Evolutionary conservation across 768 basidiomycete species (phyloP), one percentile per base, ranked within the genome.

Genomic region (Tricholomella constricta): DNA sequence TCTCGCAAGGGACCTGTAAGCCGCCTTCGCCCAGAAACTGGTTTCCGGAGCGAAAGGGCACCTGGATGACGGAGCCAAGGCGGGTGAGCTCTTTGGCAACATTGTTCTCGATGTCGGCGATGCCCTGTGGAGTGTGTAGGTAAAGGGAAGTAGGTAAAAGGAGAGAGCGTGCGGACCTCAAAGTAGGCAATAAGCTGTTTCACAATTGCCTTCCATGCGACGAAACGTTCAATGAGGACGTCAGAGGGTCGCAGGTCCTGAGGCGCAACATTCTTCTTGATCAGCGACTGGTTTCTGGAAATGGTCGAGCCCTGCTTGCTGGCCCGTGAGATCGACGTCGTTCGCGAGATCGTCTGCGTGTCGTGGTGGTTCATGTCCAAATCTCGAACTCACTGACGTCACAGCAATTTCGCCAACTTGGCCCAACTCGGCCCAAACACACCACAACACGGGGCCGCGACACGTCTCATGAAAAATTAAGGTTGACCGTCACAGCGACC

Each of bases 21-120:
- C 97, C 96, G 11, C 91, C 92, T 69, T 98, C 94, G n/a, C 97
- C 97, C 4, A 99, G 78, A 67, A 99, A 99, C 75, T 98, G 96
- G 72, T 97, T 96, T 6, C 94, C 95, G 2, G 91, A 83, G 31
- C 88, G 78, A 76, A 99, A 98, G 0, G 97, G 97, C 0, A 98
- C 96, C 69, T 99, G 96, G 55, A 99, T 96, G 55, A 98, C 92
- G 2, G 88, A 93, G 9, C 91, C 90, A 38, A 99, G 85, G 69
- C 96, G 95, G 6, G 88, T 90, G 65, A 98, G 81, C 71, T 98
- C 96, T 56, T 85, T 84, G 11, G 95, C 94, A 6, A 92, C 89
- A 69, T 95, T 95, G 70, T 91, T 92, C 74, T 99, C 89, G 54
- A 98, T 96, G 67, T 98, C 95, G 0, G 81, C 81, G 22, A 81